A percentile compares a stretch with the other conserved stretches of the same genome.
These are phyloP conservation scores for Amyloporia xantha DNA, from an alignment of 768 basidiomycete species.

Conservation along the genomic window DNA sequence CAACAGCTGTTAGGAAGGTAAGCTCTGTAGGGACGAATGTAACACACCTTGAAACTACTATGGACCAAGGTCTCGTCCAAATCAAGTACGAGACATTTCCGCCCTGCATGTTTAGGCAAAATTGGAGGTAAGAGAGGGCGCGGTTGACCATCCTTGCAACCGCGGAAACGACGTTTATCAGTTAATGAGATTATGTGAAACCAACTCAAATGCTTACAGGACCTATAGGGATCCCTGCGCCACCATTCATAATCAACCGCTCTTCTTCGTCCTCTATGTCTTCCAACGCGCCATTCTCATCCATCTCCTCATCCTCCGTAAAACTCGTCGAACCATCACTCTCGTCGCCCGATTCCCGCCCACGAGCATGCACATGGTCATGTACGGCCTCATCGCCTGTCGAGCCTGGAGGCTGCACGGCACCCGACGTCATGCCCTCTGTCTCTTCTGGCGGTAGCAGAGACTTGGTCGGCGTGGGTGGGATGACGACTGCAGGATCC, in stretches of 20 bases:
- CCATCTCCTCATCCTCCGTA: conserved; percentile 61
- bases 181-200: neutral
- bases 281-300: conserved; percentile 44
- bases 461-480: conserved; percentile 42
- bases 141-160: conserved; percentile 71
- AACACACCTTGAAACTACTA: conserved; percentile 90
- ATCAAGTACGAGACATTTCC: conserved; percentile 95
- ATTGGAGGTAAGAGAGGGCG: conserved; percentile 86
- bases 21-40: neutral
- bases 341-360: conserved; percentile 40
- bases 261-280: conserved; percentile 88
- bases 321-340: conserved; percentile 48
- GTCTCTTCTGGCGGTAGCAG: conserved; percentile 65
- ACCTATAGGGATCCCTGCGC: conserved; percentile 91
- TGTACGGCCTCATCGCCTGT: conserved; percentile 39
- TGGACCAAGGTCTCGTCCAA: conserved; percentile 96
- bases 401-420: conserved; percentile 87
- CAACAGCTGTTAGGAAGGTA: conserved; percentile 9
- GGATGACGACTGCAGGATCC: conserved; percentile 35
- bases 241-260: conserved; percentile 80
- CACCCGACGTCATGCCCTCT: conserved; percentile 84
- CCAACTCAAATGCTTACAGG: conserved; percentile 54
- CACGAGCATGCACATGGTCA: conserved; percentile 29
- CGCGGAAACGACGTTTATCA: neutral
- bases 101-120: conserved; percentile 69